Conservation (phyloP, 208 protist species). For the Strigomonas culicis region DNA sequence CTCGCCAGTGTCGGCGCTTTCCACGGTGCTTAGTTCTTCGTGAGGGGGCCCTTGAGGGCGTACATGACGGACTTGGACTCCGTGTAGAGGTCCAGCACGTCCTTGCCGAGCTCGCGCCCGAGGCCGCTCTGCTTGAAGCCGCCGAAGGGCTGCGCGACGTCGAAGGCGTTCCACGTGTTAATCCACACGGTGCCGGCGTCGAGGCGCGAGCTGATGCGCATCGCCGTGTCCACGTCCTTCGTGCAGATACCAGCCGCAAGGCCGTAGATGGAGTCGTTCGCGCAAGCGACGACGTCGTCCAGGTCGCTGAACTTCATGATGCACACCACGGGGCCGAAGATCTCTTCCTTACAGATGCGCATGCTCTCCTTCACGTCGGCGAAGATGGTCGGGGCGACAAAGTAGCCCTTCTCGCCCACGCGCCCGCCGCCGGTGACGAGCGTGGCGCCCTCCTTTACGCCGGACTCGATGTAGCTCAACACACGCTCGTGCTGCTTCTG, state of each 20-base stretch:
- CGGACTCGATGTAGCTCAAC: conserved; percentile 67
- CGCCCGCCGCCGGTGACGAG: conserved; percentile 55
- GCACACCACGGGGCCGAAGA: conserved; percentile 88
- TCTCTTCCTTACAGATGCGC: conserved; percentile 81
- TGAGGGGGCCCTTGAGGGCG: conserved; percentile 44
- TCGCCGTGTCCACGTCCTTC: conserved; percentile 57
- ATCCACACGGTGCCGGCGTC: conserved; percentile 87
- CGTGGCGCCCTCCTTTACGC: conserved; percentile 70
- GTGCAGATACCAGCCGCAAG: conserved; percentile 86
- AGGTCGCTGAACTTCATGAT: conserved; percentile 81
- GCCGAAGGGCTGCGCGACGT: conserved; percentile 67
- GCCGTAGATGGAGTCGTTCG: conserved; percentile 80
- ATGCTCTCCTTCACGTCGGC: conserved; percentile 65
- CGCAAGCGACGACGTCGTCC: conserved; percentile 73
- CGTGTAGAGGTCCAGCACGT: conserved; percentile 70
- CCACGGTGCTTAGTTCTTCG: conserved; percentile 38
- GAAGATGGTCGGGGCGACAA: conserved; percentile 85
- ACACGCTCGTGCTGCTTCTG: conserved; percentile 71
- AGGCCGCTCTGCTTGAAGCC: conserved; percentile 88
- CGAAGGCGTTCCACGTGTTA: conserved; percentile 86
- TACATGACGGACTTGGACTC: conserved; percentile 68
- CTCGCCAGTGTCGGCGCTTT: background rate
- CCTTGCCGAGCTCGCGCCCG: conserved; percentile 74
- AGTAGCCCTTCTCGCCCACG: conserved; percentile 66
- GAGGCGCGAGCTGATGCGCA: conserved; percentile 44